Evolutionary conservation across 345 rosid species (phyloP).

Genomic region (Salix koriyanagi): DNA sequence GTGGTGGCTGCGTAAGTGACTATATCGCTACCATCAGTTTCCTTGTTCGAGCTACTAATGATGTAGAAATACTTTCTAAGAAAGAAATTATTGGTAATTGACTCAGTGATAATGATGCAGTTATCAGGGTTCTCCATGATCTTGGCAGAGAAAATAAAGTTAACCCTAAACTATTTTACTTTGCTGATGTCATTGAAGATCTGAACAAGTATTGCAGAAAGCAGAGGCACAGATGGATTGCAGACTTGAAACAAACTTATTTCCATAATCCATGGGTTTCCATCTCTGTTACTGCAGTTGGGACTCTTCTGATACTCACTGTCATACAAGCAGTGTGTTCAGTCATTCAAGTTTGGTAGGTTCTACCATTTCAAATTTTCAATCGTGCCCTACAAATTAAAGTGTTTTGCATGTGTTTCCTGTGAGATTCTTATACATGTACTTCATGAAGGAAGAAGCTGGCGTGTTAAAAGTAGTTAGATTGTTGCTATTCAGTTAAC

Average conservation of each 20-base stretch:
- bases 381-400: not conserved
- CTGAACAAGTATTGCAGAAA: not conserved
- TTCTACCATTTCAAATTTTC: not conserved
- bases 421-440: not conserved
- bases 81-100: constrained; percentile 6
- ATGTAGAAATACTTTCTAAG: constrained; percentile 6
- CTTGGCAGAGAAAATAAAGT: not conserved
- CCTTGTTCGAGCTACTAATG: not conserved
- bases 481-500: no score
- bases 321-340: constrained; percentile 14
- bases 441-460: no score
- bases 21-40: not conserved
- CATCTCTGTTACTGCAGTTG: constrained; percentile 8
- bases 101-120: not conserved
- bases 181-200: not conserved
- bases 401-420: not conserved
- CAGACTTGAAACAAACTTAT: constrained; percentile 9
- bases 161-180: not conserved
- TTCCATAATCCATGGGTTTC: constrained; percentile 21
- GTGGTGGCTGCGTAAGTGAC: not conserved
- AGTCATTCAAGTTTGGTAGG: not conserved
- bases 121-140: not conserved
- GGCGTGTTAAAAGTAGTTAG: no score
- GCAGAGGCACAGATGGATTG: constrained; percentile 17
- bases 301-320: constrained; percentile 7